Evolutionary conservation across 164 flowering plant species (phyloP).

Genomic region (grape (Vitis vinifera)): ASM3070453v1 NC_081817.1:22462001-22462500

Average conservation of each 20-base stretch:
- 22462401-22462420: not conserved
- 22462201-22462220: constrained; percentile 67
- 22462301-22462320: constrained; percentile 1
- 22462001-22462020: constrained; percentile 89
- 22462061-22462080: constrained; percentile 56
- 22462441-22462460: constrained; percentile 72
- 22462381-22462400: not conserved
- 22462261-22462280: constrained; percentile 79
- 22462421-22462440: constrained; percentile 7
- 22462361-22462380: not conserved
- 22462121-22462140: constrained; percentile 33
- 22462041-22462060: constrained; percentile 58
- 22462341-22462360: not conserved
- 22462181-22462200: constrained; percentile 36
- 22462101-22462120: constrained; percentile 47
- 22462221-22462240: constrained; percentile 90
- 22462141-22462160: constrained; percentile 38
- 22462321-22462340: not conserved
- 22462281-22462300: constrained; percentile 68
- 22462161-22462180: constrained; percentile 48
- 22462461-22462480: constrained; percentile 83
- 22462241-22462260: constrained; percentile 66
- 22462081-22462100: constrained; percentile 45
- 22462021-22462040: constrained; percentile 87
- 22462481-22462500: constrained; percentile 97